Percentiles rank a stretch among this genome's conserved stretches.
These are phyloP conservation scores for Mimosa bimucronata DNA, from an alignment of 306 rosid species.

Conservation along the genomic window DNA sequence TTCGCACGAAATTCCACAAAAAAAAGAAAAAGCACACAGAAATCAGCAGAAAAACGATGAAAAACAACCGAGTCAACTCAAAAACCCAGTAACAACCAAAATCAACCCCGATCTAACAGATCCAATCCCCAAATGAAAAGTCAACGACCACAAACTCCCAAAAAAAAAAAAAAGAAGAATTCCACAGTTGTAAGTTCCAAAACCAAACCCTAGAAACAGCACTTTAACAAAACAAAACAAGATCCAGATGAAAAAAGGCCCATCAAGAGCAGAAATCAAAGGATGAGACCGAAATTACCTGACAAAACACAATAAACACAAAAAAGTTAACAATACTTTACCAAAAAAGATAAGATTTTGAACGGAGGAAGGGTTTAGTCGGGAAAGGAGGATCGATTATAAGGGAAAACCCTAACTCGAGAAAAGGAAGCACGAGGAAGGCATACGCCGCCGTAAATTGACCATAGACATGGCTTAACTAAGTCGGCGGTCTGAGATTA, in stretches of 20 bases:
- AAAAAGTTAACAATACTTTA: not conserved
- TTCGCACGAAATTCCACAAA: not conserved
- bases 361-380: not conserved
- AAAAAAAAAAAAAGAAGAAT: too few relatives aligned
- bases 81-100: not conserved
- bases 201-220: slow-evolving; percentile 10
- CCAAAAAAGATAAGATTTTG: not conserved
- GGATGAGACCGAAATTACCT: not conserved
- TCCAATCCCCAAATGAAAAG: slow-evolving; percentile 2
- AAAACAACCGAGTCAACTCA: not conserved
- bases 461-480: not conserved
- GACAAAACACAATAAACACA: not conserved
- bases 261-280: not conserved
- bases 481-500: not conserved
- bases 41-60: not conserved
- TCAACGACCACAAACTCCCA: not conserved
- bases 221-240: not conserved
- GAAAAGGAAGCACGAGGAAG: not conserved
- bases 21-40: not conserved
- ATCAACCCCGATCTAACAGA: slow-evolving; percentile 12
- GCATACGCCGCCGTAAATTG: not conserved
- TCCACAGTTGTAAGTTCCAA: not conserved
- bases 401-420: slow-evolving; percentile 4
- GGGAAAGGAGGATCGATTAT: not conserved
- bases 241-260: not conserved